A percentile compares a stretch with the other conserved stretches of the same genome.
phyloP scores from a whole-genome alignment of 1,284 basidiomycete genomes.

The Rhizoctonia solani region DNA sequence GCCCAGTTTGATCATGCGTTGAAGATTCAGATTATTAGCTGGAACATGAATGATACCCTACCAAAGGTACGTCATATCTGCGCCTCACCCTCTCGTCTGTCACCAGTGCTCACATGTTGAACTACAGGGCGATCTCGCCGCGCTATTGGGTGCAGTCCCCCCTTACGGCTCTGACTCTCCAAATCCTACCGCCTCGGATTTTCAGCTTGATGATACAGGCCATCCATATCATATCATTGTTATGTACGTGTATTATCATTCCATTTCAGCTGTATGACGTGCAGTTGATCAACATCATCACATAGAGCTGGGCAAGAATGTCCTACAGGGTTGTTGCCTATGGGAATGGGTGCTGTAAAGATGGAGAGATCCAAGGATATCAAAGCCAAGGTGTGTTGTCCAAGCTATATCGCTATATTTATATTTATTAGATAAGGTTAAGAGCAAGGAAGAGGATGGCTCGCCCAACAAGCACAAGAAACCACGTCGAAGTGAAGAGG shows the following conservation, averaged over 20 bases:
- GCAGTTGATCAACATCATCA: conserved; percentile 21
- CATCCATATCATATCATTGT: conserved; percentile 84
- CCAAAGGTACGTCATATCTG: conserved; percentile 60
- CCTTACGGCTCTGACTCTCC: conserved; percentile 47
- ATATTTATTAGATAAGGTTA: no score
- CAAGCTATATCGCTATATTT: not conserved
- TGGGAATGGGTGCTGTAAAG: conserved; percentile 76
- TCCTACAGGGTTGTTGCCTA: conserved; percentile 72
- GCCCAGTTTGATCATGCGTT: conserved; percentile 46
- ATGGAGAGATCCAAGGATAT: conserved; percentile 55
- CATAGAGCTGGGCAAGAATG: conserved; percentile 80
- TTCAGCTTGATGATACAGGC: conserved; percentile 52
- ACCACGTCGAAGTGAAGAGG: conserved; percentile 20
- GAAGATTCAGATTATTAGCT: conserved; percentile 57
- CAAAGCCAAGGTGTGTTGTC: conserved; percentile 33
- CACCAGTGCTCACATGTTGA: conserved; percentile 22
- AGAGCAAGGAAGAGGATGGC: conserved; percentile 8
- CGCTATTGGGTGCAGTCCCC: conserved; percentile 70
- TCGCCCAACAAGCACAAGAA: conserved; percentile 9
- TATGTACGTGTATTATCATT: conserved; percentile 59
- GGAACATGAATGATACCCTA: conserved; percentile 80
- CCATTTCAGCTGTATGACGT: not conserved
- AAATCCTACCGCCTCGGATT: conserved; percentile 40
- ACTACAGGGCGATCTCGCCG: conserved; percentile 70
- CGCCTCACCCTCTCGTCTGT: not conserved